phyloP scores from a whole-genome alignment of 306 rosid species.

The Erythrophleum fordii region DNA sequence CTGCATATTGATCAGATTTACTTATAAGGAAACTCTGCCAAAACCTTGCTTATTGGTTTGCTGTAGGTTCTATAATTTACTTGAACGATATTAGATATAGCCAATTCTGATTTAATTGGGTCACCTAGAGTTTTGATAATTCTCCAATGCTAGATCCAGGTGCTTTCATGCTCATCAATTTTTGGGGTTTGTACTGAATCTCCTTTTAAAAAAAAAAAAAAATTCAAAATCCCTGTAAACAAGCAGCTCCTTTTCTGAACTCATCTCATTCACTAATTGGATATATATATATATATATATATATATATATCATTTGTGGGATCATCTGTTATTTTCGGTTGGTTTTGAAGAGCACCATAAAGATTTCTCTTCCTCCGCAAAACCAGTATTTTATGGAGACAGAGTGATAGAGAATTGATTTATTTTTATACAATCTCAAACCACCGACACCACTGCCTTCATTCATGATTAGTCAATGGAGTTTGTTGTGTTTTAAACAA shows the following conservation, averaged over 20 bases:
- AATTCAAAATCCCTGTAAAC: neutral
- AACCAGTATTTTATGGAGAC: neutral
- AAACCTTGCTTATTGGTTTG: neutral
- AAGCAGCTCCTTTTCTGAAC: slow-evolving; percentile 2
- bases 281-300: too few species aligned
- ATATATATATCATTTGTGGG: neutral
- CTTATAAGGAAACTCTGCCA: neutral
- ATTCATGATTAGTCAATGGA: neutral
- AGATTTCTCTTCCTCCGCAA: neutral
- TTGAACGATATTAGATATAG: neutral
- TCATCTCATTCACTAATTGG: neutral
- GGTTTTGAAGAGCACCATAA: neutral
- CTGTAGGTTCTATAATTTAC: too few species aligned
- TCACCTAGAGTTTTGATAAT: neutral
- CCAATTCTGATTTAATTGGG: neutral
- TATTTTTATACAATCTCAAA: neutral
- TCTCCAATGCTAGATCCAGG: neutral
- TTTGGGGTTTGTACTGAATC: neutral
- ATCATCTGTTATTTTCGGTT: neutral
- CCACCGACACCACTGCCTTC: neutral
- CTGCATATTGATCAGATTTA: slow-evolving; percentile 6
- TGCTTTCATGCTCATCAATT: neutral
- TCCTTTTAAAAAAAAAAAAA: too few species aligned
- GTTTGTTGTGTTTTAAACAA: neutral
- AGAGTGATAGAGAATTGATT: neutral